A percentile compares a stretch with the other conserved stretches of the same genome.
Conservation (phyloP, 495 filamentous ascomycete genomes). For the Penicillium paxilli region DNA sequence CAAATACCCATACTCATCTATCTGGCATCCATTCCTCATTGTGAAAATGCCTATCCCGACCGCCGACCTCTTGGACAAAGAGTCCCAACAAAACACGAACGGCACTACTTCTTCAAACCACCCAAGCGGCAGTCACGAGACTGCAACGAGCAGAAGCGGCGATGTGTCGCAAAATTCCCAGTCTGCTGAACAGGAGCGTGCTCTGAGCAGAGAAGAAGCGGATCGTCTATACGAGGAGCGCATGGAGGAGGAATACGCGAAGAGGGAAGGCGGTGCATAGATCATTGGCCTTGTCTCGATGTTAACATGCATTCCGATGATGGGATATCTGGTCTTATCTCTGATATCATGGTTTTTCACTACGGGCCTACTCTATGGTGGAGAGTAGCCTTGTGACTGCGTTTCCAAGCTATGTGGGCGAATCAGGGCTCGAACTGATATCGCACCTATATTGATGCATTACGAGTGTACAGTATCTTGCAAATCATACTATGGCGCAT, state of each 20-base stretch:
- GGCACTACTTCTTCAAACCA: slow-evolving; percentile 9
- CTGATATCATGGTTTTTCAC: neutral
- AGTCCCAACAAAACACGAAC: slow-evolving; percentile 8
- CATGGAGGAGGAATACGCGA: slow-evolving; percentile 81
- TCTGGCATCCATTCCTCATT: neutral
- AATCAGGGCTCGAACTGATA: neutral
- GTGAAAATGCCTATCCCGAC: slow-evolving; percentile 34
- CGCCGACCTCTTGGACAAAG: slow-evolving; percentile 16
- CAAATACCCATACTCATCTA: neutral
- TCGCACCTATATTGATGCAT: neutral
- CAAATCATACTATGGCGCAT: neutral
- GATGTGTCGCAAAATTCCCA: neutral
- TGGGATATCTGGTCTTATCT: neutral
- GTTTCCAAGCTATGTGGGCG: neutral
- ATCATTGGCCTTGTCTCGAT: neutral
- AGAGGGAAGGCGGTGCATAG: slow-evolving; percentile 69
- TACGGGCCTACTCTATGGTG: neutral
- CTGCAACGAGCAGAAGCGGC: slow-evolving; percentile 10
- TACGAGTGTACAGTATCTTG: neutral
- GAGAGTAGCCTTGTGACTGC: neutral
- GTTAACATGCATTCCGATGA: no score
- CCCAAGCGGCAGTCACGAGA: slow-evolving; percentile 11
- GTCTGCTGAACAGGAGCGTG: slow-evolving; percentile 19
- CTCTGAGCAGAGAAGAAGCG: slow-evolving; percentile 52
- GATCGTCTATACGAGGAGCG: slow-evolving; percentile 65